Base-by-base conservation (phyloP, 139 green algal species). In the Eudorina sp. region DNA sequence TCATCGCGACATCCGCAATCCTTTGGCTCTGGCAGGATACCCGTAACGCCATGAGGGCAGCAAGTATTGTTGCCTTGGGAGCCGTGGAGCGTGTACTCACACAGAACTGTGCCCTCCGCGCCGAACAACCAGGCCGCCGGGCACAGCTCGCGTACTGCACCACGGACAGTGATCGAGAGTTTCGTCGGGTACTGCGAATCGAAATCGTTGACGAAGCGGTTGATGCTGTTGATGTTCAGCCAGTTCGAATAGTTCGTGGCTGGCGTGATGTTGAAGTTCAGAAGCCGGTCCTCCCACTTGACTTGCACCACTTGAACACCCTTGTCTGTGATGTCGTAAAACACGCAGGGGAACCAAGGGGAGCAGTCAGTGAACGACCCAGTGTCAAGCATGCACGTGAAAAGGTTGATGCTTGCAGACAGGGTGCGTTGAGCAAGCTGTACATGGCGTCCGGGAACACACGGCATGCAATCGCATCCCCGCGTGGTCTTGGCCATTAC, bases 1-100 rank as follows among this genome's bases (percentile, higher is more conserved):
- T 91, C 86, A 45, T 93, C 90, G 38, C 86, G 73, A 86, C 90
- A 93, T n/a, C 90, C 86, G 83, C 90, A 93, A 4, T 90, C 75
- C 0, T 66, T 51, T 6, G 36, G 23, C 8, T 25, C 2, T 23
- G 21, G 40, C 19, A 46, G 53, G 11, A 25, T 4, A 0, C 4
- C 23, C 25, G 90, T 90, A 68, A 89, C 41, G 23, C 62, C 76
- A 46, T 90, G 86, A 2, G 90, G 90, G 90, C 90, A 93, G 87
- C 90, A 93, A 0, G 76, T 89, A 53, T 83, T 40, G 34, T 89
- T 51, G 36, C 70, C 73, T 83, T 93, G 85, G 1, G n/a, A 38
- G 46, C 90, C 90, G 38, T 93, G 90, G 6, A 93, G 66, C 38
- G 40, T 87, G 43, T 90, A 93, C 77, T 91, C 83, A 77, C 90